phyloP scores from a whole-genome alignment of 768 basidiomycete genomes.

The Suillus bovinus region DNA sequence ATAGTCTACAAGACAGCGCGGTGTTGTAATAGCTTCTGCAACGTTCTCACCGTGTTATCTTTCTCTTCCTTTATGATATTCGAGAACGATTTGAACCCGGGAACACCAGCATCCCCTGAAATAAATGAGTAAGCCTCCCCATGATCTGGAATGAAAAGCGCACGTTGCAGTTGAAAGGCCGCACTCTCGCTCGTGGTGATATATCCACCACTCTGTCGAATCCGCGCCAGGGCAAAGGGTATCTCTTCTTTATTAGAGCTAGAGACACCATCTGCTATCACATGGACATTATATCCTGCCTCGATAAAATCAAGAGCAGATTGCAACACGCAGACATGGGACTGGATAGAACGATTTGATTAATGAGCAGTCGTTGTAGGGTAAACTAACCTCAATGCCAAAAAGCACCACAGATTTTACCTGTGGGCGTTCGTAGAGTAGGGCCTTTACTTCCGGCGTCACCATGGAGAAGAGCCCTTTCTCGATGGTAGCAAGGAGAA shows the following conservation, averaged over 20 bases:
- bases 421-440: conserved; percentile 48
- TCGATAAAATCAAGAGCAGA: conserved; percentile 70
- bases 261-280: conserved; percentile 84
- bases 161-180: conserved; percentile 75
- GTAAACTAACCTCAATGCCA: conserved; percentile 76
- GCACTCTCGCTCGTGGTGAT: conserved; percentile 83
- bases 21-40: conserved; percentile 33
- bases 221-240: conserved; percentile 66
- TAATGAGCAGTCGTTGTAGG: neutral
- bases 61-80: conserved; percentile 78
- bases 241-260: conserved; percentile 81
- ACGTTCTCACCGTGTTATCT: conserved; percentile 48
- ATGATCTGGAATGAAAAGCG: conserved; percentile 14
- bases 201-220: conserved; percentile 72
- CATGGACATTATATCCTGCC: conserved; percentile 52
- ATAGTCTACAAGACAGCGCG: conserved; percentile 14
- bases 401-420: conserved; percentile 70
- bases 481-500: conserved; percentile 62
- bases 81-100: conserved; percentile 73
- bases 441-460: conserved; percentile 58
- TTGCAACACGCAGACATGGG: conserved; percentile 89
- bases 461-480: conserved; percentile 90
- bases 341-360: conserved; percentile 41
- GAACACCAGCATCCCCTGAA: conserved; percentile 57
- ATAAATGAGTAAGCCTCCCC: conserved; percentile 16